phyloP scores from a whole-genome alignment of 345 rosid species.

The Schrenkiella parvula region DNA sequence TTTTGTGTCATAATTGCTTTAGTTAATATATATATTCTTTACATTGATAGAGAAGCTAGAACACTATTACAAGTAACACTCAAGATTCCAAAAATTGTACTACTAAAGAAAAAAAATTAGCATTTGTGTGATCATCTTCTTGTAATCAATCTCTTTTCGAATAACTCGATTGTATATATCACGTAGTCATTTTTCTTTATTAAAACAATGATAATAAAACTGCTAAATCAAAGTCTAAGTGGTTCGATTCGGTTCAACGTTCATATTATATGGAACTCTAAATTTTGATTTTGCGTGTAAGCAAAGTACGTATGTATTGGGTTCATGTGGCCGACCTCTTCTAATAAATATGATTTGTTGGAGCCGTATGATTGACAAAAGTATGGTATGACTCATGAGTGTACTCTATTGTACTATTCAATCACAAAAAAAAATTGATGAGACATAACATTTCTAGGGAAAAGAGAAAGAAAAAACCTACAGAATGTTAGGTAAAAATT shows the following conservation, averaged over 20 bases:
- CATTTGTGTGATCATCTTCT: background rate
- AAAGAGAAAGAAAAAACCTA: conserved; percentile 2
- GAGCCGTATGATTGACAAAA: conserved; percentile 9
- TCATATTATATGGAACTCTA: background rate
- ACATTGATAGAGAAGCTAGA: background rate
- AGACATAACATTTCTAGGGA: conserved; percentile 4
- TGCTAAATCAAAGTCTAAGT: background rate
- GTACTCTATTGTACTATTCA: background rate
- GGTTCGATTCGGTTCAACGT: background rate
- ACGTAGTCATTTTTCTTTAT: background rate
- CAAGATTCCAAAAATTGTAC: no score
- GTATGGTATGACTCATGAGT: background rate
- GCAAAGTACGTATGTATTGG: background rate
- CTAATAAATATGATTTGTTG: background rate
- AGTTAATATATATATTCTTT: no score
- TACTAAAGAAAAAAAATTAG: no score
- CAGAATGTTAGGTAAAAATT: background rate
- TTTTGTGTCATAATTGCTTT: background rate
- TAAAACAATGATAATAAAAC: background rate
- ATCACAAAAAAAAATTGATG: conserved; percentile 1
- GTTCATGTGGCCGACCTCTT: conserved; percentile 25
- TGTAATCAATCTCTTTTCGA: background rate
- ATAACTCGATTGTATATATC: background rate
- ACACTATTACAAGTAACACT: background rate
- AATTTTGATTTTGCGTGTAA: background rate